A percentile compares a stretch with the other conserved stretches of the same genome.
These are phyloP conservation scores for Parascedosporium putredinis DNA, from an alignment of 2,329 filamentous ascomycete genomes.

Conservation along the genomic window DNA sequence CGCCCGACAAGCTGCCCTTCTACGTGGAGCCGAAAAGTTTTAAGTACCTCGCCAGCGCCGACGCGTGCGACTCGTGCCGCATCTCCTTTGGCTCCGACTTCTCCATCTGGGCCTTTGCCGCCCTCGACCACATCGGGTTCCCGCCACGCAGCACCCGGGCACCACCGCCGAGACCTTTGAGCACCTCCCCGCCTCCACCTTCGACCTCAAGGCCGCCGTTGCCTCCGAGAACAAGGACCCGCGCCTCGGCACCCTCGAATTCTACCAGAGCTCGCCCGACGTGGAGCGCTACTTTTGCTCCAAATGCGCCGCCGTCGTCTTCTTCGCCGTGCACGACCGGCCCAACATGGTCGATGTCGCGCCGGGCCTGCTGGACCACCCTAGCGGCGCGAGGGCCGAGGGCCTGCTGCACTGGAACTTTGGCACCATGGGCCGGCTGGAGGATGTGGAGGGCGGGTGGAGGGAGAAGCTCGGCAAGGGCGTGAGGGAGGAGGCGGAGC, in stretches of 20 bases:
- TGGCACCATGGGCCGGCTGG: conserved; percentile 20
- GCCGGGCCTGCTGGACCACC: conserved; percentile 31
- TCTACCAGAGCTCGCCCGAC: conserved; percentile 31
- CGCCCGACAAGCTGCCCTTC: conserved; percentile 23
- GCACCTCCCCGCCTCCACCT: conserved; percentile 10
- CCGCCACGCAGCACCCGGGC: conserved; percentile 2
- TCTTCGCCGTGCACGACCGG: conserved; percentile 30
- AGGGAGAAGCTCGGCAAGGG: conserved; percentile 22
- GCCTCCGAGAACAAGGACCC: conserved; percentile 19
- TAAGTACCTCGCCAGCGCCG: conserved; percentile 28
- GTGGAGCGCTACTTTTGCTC: conserved; percentile 39
- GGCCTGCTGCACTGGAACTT: conserved; percentile 30
- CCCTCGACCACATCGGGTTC: conserved; percentile 28
- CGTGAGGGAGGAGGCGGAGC: conserved; percentile 22
- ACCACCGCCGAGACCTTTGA: neutral
- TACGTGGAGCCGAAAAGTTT: conserved; percentile 32
- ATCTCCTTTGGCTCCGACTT: conserved; percentile 30
- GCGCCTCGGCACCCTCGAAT: conserved; percentile 29
- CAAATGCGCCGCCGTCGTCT: conserved; percentile 34
- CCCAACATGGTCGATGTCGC: conserved; percentile 31
- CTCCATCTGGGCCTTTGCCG: conserved; percentile 32
- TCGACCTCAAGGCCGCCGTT: conserved; percentile 24
- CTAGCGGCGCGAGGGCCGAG: conserved; percentile 35
- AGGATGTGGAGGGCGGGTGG: conserved; percentile 30
- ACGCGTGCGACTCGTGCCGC: conserved; percentile 38